Percentiles rank a stretch among this genome's conserved stretches.
These are phyloP conservation scores for Colletotrichum magnum DNA, from an alignment of 2,329 filamentous ascomycete species.

Conservation along the genomic window DNA sequence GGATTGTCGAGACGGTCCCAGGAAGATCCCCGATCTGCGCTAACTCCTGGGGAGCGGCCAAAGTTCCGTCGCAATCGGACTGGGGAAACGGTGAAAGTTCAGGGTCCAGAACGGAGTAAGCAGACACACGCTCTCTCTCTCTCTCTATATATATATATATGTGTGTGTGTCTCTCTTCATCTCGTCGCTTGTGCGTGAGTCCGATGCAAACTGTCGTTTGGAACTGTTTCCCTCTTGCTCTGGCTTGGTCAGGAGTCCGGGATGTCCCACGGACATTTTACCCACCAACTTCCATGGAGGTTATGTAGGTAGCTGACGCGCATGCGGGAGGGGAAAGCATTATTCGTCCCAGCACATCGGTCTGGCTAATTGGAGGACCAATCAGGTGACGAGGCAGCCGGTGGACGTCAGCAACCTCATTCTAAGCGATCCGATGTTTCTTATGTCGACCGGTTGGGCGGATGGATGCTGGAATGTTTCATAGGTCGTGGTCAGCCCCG, in stretches of 20 bases:
- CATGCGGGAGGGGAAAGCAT: not conserved
- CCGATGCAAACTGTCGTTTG: not conserved
- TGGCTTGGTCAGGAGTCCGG: not conserved
- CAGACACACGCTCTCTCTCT: not conserved
- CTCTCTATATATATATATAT: too few species aligned
- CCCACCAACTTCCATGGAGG: too few species aligned
- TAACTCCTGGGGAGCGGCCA: slow-evolving; percentile 6
- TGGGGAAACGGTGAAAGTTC: slow-evolving; percentile 10
- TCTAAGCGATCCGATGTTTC: not conserved
- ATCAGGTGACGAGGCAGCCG: not conserved
- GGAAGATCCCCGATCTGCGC: slow-evolving; percentile 19
- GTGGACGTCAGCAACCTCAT: not conserved
- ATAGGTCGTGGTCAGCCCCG: too few species aligned
- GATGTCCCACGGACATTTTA: not conserved
- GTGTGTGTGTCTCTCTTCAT: not conserved
- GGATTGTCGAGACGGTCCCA: not conserved
- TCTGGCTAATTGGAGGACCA: not conserved
- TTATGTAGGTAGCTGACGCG: not conserved
- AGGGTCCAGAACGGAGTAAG: not conserved
- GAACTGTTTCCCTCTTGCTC: not conserved
- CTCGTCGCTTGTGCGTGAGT: not conserved
- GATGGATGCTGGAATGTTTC: too few species aligned
- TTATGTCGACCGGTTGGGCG: not conserved
- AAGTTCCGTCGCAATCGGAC: slow-evolving; percentile 21
- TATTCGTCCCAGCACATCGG: not conserved